Base-by-base conservation (phyloP, 169 alveolate genomes). In the Cryptosporidium xiaoi region DNA sequence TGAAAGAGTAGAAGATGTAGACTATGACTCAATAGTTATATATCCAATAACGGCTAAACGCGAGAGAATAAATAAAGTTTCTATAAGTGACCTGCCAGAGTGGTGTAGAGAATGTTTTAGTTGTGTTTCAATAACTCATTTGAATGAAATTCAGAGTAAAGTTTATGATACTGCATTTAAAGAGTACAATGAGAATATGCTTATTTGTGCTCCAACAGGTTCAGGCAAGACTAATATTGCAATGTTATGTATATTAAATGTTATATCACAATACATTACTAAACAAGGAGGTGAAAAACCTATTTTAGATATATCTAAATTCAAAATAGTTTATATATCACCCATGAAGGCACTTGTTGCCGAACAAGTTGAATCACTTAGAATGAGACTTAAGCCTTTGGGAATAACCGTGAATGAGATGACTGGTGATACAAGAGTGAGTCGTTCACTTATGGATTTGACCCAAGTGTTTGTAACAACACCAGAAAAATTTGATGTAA, bases 151-250 rank as follows among this genome's bases (percentile, higher is more conserved):
- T 83, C 99, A 99, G 91, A 94, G 99, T 27, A 91, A 91, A 62
- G 99, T 99, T 13, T 96, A 90, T 82, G 94, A 96, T 8, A 91
- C 94, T 15, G 99, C 99, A 2, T 96, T 97, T 82, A 91, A 94
- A 64, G 92, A 91, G 31, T 95, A 94, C 58, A 96, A 96, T 82
- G 99, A 98, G 83, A 99, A 99, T 92, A 66, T 99, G 95, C 91
- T 99, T 51, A 95, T 99, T 7, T 98, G 99, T 84, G 99, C 99
- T 24, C 99, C 99, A 10, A 99, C 99, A 2, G 99, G 99, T 10
- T 99, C 99, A 7, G 99, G 99, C 20, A 99, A 99, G 93, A 99
- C 99, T 7, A 99, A 98, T 92, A 97, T 98, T 64, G 99, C 99
- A 64, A 90, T 99, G 90, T 93, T 99, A 67, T 94, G 99, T 60